phyloP scores from a whole-genome alignment of 2,329 filamentous ascomycete genomes.

The Aureobasidium vineae region DNA sequence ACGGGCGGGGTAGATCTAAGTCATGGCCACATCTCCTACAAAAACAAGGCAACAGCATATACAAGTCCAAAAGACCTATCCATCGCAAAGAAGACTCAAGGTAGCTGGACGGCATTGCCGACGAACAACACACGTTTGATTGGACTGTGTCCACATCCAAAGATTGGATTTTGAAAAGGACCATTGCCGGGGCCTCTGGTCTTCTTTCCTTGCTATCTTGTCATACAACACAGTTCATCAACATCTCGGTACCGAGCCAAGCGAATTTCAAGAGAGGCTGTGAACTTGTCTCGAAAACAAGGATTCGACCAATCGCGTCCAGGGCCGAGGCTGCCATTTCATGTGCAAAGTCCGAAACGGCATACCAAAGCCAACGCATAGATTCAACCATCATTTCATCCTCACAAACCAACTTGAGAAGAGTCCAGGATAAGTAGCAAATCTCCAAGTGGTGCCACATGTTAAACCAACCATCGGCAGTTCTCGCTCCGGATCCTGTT shows the following conservation, averaged over 20 bases:
- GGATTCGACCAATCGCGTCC: neutral
- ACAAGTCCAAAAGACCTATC: neutral
- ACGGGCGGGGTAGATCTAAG: neutral
- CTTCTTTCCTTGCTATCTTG: neutral
- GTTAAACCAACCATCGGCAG: constrained; percentile 9
- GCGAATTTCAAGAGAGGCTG: neutral
- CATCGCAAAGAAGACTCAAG: neutral
- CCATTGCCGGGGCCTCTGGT: neutral
- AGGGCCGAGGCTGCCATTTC: neutral
- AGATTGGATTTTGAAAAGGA: neutral
- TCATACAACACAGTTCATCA: neutral
- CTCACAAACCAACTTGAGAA: too few relatives aligned
- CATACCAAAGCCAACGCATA: neutral
- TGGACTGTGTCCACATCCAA: neutral
- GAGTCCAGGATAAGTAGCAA: too few relatives aligned
- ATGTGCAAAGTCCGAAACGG: neutral
- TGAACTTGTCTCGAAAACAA: neutral
- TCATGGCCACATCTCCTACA: neutral
- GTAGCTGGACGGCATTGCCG: neutral
- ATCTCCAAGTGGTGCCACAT: neutral
- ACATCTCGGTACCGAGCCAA: neutral
- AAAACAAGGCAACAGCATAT: neutral
- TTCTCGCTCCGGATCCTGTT: constrained; percentile 5
- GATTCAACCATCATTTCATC: neutral
- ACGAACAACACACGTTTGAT: neutral